A percentile compares a stretch with the other conserved stretches of the same genome.
These are phyloP conservation scores for Morella rubra DNA, from an alignment of 306 rosid species.

Conservation along the genomic window DNA sequence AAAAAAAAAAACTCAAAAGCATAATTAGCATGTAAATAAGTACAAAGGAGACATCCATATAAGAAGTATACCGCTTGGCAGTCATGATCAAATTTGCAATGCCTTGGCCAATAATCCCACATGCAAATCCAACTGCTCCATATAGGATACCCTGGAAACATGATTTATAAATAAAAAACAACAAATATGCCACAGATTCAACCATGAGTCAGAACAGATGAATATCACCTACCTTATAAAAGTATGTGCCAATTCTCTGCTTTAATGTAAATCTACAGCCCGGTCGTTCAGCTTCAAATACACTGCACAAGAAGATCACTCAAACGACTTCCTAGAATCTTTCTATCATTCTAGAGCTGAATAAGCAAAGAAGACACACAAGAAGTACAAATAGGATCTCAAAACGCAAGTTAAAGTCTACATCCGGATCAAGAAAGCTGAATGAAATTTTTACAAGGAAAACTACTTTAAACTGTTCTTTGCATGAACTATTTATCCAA, in stretches of 20 bases:
- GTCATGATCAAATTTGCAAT: conserved; percentile 90
- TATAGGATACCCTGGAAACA: conserved; percentile 78
- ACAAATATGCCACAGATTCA: background rate
- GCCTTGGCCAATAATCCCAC: conserved; percentile 97
- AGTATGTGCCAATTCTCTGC: conserved; percentile 77
- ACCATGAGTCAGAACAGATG: background rate
- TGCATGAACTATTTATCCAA: background rate
- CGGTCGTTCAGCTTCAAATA: conserved; percentile 89
- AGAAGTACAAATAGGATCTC: background rate
- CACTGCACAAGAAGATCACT: conserved; percentile 54
- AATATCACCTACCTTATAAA: conserved; percentile 62
- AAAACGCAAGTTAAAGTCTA: background rate
- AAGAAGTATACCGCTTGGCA: conserved; percentile 68
- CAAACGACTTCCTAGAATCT: background rate
- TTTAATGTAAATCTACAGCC: conserved; percentile 65
- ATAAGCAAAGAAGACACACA: background rate
- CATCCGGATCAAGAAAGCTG: background rate
- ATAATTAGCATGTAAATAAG: conserved; percentile 5
- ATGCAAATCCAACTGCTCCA: conserved; percentile 85
- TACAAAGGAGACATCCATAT: conserved; percentile 11
- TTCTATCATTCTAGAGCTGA: background rate
- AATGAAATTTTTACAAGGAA: background rate
- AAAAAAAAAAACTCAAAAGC: background rate
- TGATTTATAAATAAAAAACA: conserved; percentile 12
- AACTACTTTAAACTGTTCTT: background rate